Percentiles rank a stretch among this genome's conserved stretches.
Evolutionary conservation across 1,284 basidiomycete genomes (phyloP).

Genomic region (Meira miltonrushii): DNA sequence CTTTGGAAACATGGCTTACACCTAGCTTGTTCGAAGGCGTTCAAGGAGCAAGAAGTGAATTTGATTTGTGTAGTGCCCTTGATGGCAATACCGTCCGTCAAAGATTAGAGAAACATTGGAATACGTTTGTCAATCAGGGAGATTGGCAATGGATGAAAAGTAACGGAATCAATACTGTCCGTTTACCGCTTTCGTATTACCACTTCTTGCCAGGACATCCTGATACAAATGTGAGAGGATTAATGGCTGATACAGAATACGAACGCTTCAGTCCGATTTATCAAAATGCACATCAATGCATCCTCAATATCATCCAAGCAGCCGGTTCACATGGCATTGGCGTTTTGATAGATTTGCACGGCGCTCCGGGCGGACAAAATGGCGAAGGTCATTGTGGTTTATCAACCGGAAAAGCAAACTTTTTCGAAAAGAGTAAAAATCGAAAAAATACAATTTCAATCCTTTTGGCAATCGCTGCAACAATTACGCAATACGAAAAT

Average conservation of each 20-base stretch:
- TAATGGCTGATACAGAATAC: slow-evolving; percentile 71
- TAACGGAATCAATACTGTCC: slow-evolving; percentile 74
- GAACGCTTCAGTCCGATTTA: slow-evolving; percentile 62
- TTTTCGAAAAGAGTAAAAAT: slow-evolving; percentile 34
- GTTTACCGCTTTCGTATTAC: slow-evolving; percentile 64
- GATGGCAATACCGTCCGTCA: slow-evolving; percentile 57
- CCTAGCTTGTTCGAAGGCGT: slow-evolving; percentile 32
- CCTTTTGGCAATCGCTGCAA: slow-evolving; percentile 58
- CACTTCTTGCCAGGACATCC: slow-evolving; percentile 77
- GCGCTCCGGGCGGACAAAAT: slow-evolving; percentile 63
- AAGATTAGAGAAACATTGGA: slow-evolving; percentile 73
- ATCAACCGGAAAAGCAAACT: slow-evolving; percentile 21
- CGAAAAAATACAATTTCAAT: slow-evolving; percentile 57
- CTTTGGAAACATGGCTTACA: slow-evolving; percentile 52
- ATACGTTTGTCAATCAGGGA: slow-evolving; percentile 55
- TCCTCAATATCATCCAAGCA: slow-evolving; percentile 64
- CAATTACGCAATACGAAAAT: slow-evolving; percentile 58
- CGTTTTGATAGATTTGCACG: slow-evolving; percentile 64
- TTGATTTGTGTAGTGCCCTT: slow-evolving; percentile 66
- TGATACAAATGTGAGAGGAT: slow-evolving; percentile 57
- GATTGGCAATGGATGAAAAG: slow-evolving; percentile 62
- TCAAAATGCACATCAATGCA: slow-evolving; percentile 67
- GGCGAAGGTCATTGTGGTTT: slow-evolving; percentile 53
- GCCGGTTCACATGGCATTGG: slow-evolving; percentile 67
- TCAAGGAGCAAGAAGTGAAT: slow-evolving; percentile 42